These are phyloP conservation scores for Wickerhamiella spandovensis DNA, from an alignment of 805 yeast species.

Conservation along the genomic window DNA sequence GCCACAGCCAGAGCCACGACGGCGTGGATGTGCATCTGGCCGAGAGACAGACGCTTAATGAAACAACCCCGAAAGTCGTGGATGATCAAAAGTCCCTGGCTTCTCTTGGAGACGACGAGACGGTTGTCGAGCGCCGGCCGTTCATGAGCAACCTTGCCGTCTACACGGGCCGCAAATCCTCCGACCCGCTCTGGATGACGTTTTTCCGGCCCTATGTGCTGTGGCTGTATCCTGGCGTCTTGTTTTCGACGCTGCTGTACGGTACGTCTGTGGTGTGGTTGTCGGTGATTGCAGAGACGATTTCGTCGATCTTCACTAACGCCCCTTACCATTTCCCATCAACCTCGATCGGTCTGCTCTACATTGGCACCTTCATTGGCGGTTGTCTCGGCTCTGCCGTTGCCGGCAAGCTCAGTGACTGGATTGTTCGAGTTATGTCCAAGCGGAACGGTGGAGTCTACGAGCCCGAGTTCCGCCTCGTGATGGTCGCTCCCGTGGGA, in stretches of 20 bases:
- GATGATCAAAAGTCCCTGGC: neutral
- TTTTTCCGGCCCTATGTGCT: slow-evolving; percentile 42
- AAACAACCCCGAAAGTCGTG: neutral
- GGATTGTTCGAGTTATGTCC: slow-evolving; percentile 33
- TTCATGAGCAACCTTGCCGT: slow-evolving; percentile 28
- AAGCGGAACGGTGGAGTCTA: slow-evolving; percentile 39
- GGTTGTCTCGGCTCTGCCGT: slow-evolving; percentile 43
- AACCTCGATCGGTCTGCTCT: slow-evolving; percentile 39
- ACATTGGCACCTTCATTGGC: slow-evolving; percentile 43
- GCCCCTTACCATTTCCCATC: slow-evolving; percentile 35
- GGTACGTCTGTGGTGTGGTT: slow-evolving; percentile 51
- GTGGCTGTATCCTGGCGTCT: slow-evolving; percentile 35
- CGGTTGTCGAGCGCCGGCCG: slow-evolving; percentile 11
- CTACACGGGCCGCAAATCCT: slow-evolving; percentile 36
- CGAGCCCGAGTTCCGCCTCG: slow-evolving; percentile 48
- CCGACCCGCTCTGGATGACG: slow-evolving; percentile 42
- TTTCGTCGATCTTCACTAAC: slow-evolving; percentile 35
- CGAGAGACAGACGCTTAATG: neutral
- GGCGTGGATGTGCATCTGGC: neutral
- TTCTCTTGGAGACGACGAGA: neutral
- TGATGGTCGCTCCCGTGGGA: slow-evolving; percentile 40
- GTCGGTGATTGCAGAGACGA: slow-evolving; percentile 44
- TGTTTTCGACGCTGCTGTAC: slow-evolving; percentile 40
- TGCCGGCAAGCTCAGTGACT: slow-evolving; percentile 40
- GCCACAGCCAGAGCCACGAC: neutral